phyloP scores from a whole-genome alignment of 495 filamentous ascomycete species.

The Sabuloglossum arenarium region DNA sequence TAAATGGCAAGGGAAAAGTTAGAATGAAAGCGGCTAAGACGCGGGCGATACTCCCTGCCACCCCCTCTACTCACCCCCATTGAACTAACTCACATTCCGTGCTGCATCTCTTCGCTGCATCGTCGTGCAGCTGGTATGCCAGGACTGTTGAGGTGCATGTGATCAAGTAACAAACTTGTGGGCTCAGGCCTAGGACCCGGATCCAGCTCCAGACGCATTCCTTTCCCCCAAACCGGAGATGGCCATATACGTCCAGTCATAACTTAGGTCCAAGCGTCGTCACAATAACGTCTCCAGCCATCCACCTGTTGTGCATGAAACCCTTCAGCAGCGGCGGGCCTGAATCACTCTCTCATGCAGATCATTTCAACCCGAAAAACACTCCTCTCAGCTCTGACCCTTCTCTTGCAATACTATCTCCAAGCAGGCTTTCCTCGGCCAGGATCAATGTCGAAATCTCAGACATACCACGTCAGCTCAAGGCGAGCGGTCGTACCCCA shows the following conservation, averaged over 20 bases:
- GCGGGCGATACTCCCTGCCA: not conserved
- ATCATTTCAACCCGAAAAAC: not conserved
- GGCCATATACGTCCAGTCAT: too few species aligned
- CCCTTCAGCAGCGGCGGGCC: not conserved
- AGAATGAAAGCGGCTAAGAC: not conserved
- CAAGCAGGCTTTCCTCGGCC: not conserved
- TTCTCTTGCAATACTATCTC: not conserved
- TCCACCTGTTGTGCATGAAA: too few species aligned
- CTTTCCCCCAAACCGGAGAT: not conserved
- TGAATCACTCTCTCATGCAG: not conserved
- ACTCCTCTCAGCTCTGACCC: not conserved
- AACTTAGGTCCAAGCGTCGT: too few species aligned
- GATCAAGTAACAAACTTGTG: not conserved
- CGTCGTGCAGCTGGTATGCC: not conserved
- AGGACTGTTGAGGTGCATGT: not conserved
- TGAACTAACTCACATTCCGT: too few species aligned
- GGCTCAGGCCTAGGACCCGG: not conserved
- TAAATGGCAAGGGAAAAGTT: too few species aligned
- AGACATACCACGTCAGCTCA: not conserved
- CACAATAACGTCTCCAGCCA: not conserved
- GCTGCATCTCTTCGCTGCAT: not conserved
- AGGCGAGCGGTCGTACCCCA: not conserved
- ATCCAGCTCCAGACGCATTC: not conserved
- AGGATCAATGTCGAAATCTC: not conserved
- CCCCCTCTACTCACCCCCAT: not conserved